Base-by-base conservation (phyloP, 345 rosid genomes). In the Stellera chamaejasme region DNA sequence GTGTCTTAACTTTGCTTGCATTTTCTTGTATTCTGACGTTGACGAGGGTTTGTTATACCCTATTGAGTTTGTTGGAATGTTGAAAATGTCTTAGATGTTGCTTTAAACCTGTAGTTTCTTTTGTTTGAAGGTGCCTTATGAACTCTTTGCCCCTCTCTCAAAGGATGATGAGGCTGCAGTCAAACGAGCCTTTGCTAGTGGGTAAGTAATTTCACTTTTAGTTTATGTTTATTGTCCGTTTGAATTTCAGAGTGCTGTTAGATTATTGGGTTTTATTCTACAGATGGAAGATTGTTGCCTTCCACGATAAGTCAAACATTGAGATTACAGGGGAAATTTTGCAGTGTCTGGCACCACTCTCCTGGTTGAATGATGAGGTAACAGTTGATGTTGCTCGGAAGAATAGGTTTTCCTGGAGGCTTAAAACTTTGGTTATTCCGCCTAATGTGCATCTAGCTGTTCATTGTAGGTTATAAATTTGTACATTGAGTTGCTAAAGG, bases 301-400 rank as follows among this genome's bases (percentile, higher is more conserved):
- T 62, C 42, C 97, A 94, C 69, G 7, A 63, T 48, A 64, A 65
- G 46, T 85, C 97, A 26, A 76, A 74, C 61, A 94, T 94, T 68
- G 84, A 82, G 60, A 83, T 94, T 54, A 83, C 86, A 10, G 93
- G 82, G 52, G 63, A 83, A 67, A 16, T 65, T 62, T 63, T 94
- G 61, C 82, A 63, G 67, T 90, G 96, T 67, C 96, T 94, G 42
- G 67, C 66, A 66, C 93, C 99, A 13, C 63, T 74, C 13, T 72
- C 70, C 65, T 94, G 97, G 99, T 75, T 94, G 77, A 94, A 94
- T 65, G 99, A 94, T 68, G 99, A 94, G 97, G 99, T 94, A 58
- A 45, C 59, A 11, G 44, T 60, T 55, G 50, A 55, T 62, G 16
- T 63, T 52, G 25, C 12, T 60, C 52, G 23, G 25, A 12, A 15